A percentile compares a stretch with the other conserved stretches of the same genome.
phyloP scores from a whole-genome alignment of 1,139 yeast genomes.

The Keqinozyma sinolaborantium region DNA sequence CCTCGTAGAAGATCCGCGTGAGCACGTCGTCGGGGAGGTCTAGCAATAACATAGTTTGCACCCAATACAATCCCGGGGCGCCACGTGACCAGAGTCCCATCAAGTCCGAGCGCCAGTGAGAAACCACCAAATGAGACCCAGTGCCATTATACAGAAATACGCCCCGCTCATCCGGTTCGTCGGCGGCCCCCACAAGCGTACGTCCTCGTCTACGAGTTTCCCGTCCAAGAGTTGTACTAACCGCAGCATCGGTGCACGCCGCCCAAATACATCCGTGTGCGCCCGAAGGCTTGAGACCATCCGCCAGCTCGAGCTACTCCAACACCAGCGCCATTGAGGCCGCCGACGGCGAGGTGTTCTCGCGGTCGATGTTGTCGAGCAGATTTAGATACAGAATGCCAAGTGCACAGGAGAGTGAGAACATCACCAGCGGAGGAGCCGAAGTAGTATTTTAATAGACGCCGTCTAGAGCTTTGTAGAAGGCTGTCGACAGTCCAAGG shows the following conservation, averaged over 20 bases:
- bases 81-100: not conserved
- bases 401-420: slow-evolving; percentile 67
- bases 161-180: slow-evolving; percentile 61
- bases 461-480: not conserved
- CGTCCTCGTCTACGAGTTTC: slow-evolving; percentile 20
- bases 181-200: slow-evolving; percentile 55
- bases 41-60: slow-evolving; percentile 5
- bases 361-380: slow-evolving; percentile 64
- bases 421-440: slow-evolving; percentile 78
- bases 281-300: slow-evolving; percentile 49
- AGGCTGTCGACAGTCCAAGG: no score
- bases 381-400: slow-evolving; percentile 66
- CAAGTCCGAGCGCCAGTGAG: no score
- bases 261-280: slow-evolving; percentile 47
- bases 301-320: slow-evolving; percentile 21
- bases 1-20: slow-evolving; percentile 11
- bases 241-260: slow-evolving; percentile 18
- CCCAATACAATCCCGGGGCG: slow-evolving; percentile 9
- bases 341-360: slow-evolving; percentile 46
- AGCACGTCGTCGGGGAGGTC: slow-evolving; percentile 14
- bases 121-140: slow-evolving; percentile 35
- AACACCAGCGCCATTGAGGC: slow-evolving; percentile 36
- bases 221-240: slow-evolving; percentile 16
- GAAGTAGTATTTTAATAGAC: slow-evolving; percentile 32
- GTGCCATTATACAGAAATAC: slow-evolving; percentile 34